Evolutionary conservation across 306 rosid genomes (phyloP), one percentile per base, ranked within the genome.

Genomic region (Citrullus amarus): DNA sequence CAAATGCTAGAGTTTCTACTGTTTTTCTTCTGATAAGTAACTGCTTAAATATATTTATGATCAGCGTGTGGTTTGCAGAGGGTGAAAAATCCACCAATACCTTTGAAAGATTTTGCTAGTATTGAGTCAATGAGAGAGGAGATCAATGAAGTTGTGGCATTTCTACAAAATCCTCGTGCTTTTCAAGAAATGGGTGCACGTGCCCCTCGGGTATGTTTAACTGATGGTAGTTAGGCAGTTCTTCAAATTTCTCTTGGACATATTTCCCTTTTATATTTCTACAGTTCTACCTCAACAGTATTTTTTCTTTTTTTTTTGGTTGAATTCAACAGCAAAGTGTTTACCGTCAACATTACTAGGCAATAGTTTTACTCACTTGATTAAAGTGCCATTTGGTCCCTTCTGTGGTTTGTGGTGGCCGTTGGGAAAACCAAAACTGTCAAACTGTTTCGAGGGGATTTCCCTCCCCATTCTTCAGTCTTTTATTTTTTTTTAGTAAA

Each of bases 141-240:
- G 86, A 92, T 94, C 72, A 90, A 90, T 79, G 98, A 94, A 87
- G 96, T 94, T 82, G 97, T 94, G 80, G 84, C 93, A 76, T 94
- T 94, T 88, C 90, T 94, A 73, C 93, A 86, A 84, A 94, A 94
- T 86, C 97, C 98, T 44, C 80, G 78, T 69, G 98, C 98, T 17
- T 94, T 94, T 80, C 89, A 92, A 87, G 96, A 94, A 80, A 94
- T 94, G 95, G 98, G 98, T 82, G 98, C 97, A 2, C 88, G 87
- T 80, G 96, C 98, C 77, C 97, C 97, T 87, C 93, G 97, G 89
- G 98, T 94, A 92, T 72, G 93, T 81, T 84, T 28, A 36, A 73
- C 28, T 14, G 61, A 73, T 73, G 56, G 43, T 73, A 30, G 25
- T 30, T 51, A 28, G 32, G 46, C 28, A 4, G 22, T 9, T 28